Evolutionary conservation across 2,329 filamentous ascomycete genomes (phyloP).

Genomic region (Mycosphaerelloides madeirae): DNA sequence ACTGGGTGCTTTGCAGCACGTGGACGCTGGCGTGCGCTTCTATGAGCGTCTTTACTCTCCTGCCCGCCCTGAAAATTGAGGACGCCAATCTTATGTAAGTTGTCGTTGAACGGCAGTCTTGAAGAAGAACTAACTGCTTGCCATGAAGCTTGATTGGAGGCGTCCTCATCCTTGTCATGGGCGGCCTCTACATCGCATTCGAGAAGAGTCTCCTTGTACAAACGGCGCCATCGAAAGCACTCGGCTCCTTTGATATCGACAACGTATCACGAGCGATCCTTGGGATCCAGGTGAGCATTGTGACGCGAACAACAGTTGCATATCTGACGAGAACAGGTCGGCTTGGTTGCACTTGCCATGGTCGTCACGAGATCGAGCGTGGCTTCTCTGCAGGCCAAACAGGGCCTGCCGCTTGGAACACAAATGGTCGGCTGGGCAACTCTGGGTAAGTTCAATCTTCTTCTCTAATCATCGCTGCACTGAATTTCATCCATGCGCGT

Average conservation of each 20-base stretch:
- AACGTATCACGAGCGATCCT: slow-evolving; percentile 55
- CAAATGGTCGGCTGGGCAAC: slow-evolving; percentile 81
- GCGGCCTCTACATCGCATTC: slow-evolving; percentile 72
- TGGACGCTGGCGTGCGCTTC: slow-evolving; percentile 74
- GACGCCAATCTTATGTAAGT: slow-evolving; percentile 68
- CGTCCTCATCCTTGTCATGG: slow-evolving; percentile 68
- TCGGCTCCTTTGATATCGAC: slow-evolving; percentile 35
- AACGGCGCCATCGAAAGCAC: slow-evolving; percentile 32
- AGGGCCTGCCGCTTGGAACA: slow-evolving; percentile 80
- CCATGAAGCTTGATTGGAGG: slow-evolving; percentile 76
- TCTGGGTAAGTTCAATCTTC: slow-evolving; percentile 50
- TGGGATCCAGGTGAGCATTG: slow-evolving; percentile 52
- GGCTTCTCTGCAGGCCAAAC: slow-evolving; percentile 76
- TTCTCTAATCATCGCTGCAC: neutral
- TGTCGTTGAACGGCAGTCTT: too few species aligned
- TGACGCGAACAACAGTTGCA: neutral
- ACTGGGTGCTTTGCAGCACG: slow-evolving; percentile 58
- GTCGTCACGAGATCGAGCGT: slow-evolving; percentile 81
- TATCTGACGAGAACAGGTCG: slow-evolving; percentile 48
- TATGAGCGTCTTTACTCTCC: slow-evolving; percentile 87
- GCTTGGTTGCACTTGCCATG: slow-evolving; percentile 74
- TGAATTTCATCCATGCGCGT: too few species aligned
- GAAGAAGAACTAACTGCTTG: too few species aligned
- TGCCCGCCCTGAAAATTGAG: slow-evolving; percentile 83
- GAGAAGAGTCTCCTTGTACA: slow-evolving; percentile 59